Evolutionary conservation across 2,329 filamentous ascomycete genomes (phyloP).

Genomic region (Colletotrichum siamense): DNA sequence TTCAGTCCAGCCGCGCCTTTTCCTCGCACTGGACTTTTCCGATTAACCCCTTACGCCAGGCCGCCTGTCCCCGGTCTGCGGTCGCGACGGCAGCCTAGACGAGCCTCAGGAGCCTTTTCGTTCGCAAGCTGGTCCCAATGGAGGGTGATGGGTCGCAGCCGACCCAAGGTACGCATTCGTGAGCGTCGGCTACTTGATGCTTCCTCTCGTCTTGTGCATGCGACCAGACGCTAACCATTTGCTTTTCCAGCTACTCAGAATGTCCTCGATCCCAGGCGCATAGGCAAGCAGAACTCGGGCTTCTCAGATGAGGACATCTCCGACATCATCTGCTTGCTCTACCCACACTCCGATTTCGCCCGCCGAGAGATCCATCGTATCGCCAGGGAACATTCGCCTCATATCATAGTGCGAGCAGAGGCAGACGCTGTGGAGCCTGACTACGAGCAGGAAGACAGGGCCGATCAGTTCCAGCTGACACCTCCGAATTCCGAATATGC

Average conservation of each 20-base stretch:
- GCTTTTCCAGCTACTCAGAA: conserved; percentile 72
- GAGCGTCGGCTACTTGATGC: neutral
- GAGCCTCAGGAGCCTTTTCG: neutral
- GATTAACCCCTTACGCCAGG: neutral
- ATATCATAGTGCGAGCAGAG: conserved; percentile 55
- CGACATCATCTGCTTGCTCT: conserved; percentile 88
- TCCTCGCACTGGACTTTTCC: neutral
- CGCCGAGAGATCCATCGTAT: conserved; percentile 69
- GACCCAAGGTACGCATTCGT: conserved; percentile 42
- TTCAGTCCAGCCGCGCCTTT: neutral
- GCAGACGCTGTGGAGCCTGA: conserved; percentile 57
- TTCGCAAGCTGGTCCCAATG: conserved; percentile 35
- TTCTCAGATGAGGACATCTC: conserved; percentile 82
- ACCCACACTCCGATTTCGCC: conserved; percentile 77
- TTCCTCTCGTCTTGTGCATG: neutral
- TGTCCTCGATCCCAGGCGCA: conserved; percentile 78
- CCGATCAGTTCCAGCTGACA: conserved; percentile 55
- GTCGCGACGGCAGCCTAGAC: conserved; percentile 17
- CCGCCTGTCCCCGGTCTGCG: conserved; percentile 6
- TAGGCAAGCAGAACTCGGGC: conserved; percentile 82
- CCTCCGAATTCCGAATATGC: conserved; percentile 64
- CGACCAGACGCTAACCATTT: conserved; percentile 16
- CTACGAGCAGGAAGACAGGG: conserved; percentile 56
- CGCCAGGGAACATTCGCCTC: conserved; percentile 50
- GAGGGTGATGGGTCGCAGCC: conserved; percentile 44